Conservation (phyloP, 495 filamentous ascomycete species). For the Penicillium tannophilum region DNA sequence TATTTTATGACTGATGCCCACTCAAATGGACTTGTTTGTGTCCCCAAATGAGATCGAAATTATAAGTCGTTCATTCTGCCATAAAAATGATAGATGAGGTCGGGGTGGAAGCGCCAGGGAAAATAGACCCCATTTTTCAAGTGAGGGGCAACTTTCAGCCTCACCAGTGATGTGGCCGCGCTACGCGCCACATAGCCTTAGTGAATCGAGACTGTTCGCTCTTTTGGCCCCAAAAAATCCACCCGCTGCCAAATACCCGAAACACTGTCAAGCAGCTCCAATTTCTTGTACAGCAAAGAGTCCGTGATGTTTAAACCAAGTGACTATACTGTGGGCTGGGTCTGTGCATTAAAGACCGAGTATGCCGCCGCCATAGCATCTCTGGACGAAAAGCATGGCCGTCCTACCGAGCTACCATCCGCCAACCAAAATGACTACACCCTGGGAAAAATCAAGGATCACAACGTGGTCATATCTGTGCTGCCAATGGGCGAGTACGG, state of each 20-base stretch:
- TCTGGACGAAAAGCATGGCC: conserved; percentile 38
- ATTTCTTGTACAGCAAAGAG: not conserved
- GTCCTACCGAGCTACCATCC: not conserved
- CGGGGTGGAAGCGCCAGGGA: not conserved
- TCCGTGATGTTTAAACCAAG: conserved; percentile 17
- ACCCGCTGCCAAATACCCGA: not conserved
- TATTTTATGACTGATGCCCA: not conserved
- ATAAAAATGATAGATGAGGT: not conserved
- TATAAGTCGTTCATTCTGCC: not conserved
- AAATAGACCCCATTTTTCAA: not conserved
- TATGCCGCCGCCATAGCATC: conserved; percentile 36
- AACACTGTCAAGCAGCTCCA: not conserved
- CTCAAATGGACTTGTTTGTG: not conserved
- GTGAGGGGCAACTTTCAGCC: not conserved
- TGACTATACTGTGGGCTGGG: conserved; percentile 50
- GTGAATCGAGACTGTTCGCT: not conserved
- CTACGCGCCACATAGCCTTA: not conserved
- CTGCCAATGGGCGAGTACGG: conserved; percentile 11
- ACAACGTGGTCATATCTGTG: conserved; percentile 22
- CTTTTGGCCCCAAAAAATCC: not conserved
- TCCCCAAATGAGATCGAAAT: not conserved
- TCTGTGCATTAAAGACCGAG: conserved; percentile 46
- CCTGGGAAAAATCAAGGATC: conserved; percentile 35
- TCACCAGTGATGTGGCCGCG: not conserved
- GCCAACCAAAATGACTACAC: conserved; percentile 37